Evolutionary conservation across 75 land plant genomes (phyloP), one percentile per base, ranked within the genome.

Genomic region (Adiantum capillusveneris): DNA sequence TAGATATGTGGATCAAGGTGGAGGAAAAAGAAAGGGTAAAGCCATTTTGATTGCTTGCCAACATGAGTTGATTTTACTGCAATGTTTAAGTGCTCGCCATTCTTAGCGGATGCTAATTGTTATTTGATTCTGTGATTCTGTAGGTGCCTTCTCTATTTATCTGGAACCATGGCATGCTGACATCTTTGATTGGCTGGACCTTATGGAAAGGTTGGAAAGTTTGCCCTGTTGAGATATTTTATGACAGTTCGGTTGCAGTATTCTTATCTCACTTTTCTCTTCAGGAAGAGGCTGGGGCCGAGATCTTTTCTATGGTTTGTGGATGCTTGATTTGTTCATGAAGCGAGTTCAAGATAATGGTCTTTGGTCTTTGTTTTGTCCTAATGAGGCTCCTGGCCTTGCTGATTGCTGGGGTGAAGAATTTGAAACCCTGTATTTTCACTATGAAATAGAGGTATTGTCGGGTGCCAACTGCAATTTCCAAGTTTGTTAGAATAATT

Each of bases 131-230:
- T n/a, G n/a, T n/a, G 1, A 6, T 19, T 66, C 1, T 58, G 27
- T 56, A 89, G 95, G 95, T 57, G 97, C 97, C 26, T 92, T 92
- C 78, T 89, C 95, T 59, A 83, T 92, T 52, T 92, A 92, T 64
- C 55, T 92, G 67, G 97, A 92, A 71, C 97, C 97, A 53, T 92
- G 97, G 97, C 97, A 92, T 81, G 94, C 90, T 39, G 97, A 92
- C 57, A 66, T 92, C 29, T 88, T 78, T 76, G 97, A 92, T 29
- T 92, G 87, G 66, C 55, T 92, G 41, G 95, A 92, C 43, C 64
- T 92, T 7, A 76, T 65, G 97, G 97, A 26, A 92, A 88, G 84
- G 95, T 89, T n/a, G n/a, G n/a, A n/a, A n/a, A n/a, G n/a, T n/a
- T n/a, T n/a, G n/a, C n/a, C n/a, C n/a, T n/a, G n/a, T n/a, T n/a